These are phyloP conservation scores for Alternaria triticimaculans DNA, from an alignment of 2,329 filamentous ascomycete species.

Conservation along the genomic window DNA sequence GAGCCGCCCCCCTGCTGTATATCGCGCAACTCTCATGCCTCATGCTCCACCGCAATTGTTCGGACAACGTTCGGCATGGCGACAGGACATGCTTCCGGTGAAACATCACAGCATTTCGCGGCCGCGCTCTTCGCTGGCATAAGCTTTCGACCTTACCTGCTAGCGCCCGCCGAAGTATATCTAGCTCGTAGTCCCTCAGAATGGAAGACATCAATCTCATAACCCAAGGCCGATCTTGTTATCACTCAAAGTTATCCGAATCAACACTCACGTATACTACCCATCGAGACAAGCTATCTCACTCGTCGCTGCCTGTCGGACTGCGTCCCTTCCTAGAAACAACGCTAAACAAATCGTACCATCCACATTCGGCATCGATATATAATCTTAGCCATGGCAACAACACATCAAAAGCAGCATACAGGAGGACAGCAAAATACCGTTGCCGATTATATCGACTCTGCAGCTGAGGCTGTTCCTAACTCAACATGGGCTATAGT, in stretches of 20 bases:
- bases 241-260: background rate
- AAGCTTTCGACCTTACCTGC: background rate
- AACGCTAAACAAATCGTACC: background rate
- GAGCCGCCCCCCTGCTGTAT: background rate
- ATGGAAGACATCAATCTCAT: background rate
- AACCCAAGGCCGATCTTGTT: background rate
- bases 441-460: background rate
- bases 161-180: background rate
- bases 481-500: constrained; percentile 1
- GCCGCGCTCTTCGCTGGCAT: background rate
- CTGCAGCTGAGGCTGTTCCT: background rate
- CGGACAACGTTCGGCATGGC: constrained; percentile 1
- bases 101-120: background rate
- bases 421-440: background rate
- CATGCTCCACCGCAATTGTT: background rate
- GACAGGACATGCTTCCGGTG: background rate
- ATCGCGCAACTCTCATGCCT: background rate
- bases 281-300: too few relatives aligned
- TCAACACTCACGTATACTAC: background rate
- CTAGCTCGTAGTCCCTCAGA: background rate
- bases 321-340: background rate
- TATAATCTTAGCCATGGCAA: background rate
- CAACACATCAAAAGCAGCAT: background rate
- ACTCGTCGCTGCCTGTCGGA: background rate
- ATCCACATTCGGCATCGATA: background rate